Conservation (phyloP, 441 rosid genomes). For the Brassica hybrid region DNA sequence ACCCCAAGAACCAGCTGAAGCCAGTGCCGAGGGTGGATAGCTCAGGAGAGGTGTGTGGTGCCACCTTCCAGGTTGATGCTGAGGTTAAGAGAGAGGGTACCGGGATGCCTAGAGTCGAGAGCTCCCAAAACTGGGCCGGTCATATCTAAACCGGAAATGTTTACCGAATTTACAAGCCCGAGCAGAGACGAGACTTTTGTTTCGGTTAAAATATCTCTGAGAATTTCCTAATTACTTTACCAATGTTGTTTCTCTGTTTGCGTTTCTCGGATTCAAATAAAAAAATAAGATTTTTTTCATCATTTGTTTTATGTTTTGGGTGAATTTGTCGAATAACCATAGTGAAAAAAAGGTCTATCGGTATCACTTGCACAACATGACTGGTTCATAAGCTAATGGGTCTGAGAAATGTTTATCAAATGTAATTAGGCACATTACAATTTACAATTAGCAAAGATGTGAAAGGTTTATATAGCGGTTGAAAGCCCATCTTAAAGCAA, state of each 20-base stretch:
- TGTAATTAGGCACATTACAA: background rate
- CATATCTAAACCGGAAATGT: slow-evolving; percentile 54
- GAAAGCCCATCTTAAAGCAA: background rate
- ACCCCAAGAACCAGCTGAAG: slow-evolving; percentile 88
- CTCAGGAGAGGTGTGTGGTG: slow-evolving; percentile 89
- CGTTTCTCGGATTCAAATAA: no score
- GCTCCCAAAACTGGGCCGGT: slow-evolving; percentile 90
- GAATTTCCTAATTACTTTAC: no score
- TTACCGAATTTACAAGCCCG: slow-evolving; percentile 1
- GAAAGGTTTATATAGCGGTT: background rate
- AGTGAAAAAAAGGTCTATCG: no score
- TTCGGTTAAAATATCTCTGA: no score
- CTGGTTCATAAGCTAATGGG: background rate
- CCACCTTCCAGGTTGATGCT: slow-evolving; percentile 80
- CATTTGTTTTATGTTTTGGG: no score
- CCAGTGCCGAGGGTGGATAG: slow-evolving; percentile 96
- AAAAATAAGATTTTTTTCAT: no score
- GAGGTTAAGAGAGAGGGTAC: slow-evolving; percentile 68
- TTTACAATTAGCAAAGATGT: no score
- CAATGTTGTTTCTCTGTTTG: no score
- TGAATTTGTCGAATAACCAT: no score
- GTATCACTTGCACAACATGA: background rate
- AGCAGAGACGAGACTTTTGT: slow-evolving; percentile 1
- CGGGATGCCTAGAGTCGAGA: slow-evolving; percentile 90
- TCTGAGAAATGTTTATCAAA: background rate